These are phyloP conservation scores for Eremothecium gossypii DNA, from an alignment of 1,139 yeast genomes.

Conservation along the genomic window DNA sequence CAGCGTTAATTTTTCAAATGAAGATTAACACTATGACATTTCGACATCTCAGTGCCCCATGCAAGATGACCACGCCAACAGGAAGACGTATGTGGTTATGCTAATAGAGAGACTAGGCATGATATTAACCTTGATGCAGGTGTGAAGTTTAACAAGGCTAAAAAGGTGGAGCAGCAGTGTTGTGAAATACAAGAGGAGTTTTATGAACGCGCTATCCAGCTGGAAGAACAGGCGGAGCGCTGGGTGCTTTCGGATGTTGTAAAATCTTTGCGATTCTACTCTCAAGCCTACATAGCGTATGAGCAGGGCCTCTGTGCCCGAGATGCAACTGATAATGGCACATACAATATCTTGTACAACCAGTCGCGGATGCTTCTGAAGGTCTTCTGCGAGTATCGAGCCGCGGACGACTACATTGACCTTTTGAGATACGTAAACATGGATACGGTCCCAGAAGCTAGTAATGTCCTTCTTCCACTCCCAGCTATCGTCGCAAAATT, in stretches of 20 bases:
- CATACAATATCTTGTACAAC: slow-evolving; percentile 26
- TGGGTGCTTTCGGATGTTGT: slow-evolving; percentile 29
- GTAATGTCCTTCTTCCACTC: slow-evolving; percentile 12
- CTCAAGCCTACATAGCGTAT: slow-evolving; percentile 22
- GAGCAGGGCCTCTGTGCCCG: slow-evolving; percentile 18
- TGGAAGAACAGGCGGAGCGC: slow-evolving; percentile 30
- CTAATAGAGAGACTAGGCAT: background rate
- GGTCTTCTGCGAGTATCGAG: slow-evolving; percentile 23
- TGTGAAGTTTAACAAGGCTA: background rate
- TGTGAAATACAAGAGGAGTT: slow-evolving; percentile 25
- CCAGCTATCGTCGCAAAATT: slow-evolving; percentile 18
- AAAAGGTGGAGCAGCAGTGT: background rate
- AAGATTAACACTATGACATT: background rate
- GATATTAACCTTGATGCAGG: background rate
- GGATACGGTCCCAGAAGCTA: slow-evolving; percentile 16
- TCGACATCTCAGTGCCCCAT: background rate
- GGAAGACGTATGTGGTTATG: background rate
- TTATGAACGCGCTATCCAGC: slow-evolving; percentile 24
- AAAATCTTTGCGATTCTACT: slow-evolving; percentile 24
- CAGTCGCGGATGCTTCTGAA: slow-evolving; percentile 24
- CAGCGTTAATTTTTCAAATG: background rate
- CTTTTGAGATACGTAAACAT: slow-evolving; percentile 22
- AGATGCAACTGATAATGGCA: slow-evolving; percentile 12
- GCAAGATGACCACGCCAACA: background rate
- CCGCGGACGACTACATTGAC: slow-evolving; percentile 26